These are phyloP conservation scores for Notholithocarpus densiflorus DNA, from an alignment of 306 rosid genomes.

Conservation along the genomic window DNA sequence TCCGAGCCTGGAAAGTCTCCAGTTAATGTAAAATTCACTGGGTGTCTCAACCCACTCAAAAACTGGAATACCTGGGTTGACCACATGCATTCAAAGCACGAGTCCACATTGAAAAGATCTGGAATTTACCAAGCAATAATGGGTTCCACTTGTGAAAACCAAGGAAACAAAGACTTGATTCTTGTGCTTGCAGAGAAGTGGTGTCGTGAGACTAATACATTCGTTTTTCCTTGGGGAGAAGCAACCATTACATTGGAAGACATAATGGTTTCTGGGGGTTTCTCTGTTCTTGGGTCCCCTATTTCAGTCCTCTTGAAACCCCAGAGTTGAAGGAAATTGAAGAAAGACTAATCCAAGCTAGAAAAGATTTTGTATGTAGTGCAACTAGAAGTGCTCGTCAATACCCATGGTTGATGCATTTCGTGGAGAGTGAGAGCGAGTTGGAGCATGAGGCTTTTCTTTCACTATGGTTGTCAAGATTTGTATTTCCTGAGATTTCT, in stretches of 20 bases:
- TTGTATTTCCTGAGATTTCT: conserved; percentile 31
- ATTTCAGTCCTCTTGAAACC: conserved; percentile 14
- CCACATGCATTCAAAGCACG: conserved; percentile 4
- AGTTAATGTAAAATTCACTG: not conserved
- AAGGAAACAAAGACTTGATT: conserved; percentile 20
- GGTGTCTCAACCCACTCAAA: conserved; percentile 24
- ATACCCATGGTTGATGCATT: conserved; percentile 34
- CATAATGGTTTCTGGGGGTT: conserved; percentile 36
- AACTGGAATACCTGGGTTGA: conserved; percentile 36
- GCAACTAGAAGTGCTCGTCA: conserved; percentile 22
- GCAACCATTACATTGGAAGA: conserved; percentile 56
- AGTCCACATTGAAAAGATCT: conserved; percentile 27
- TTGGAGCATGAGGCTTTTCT: conserved; percentile 52
- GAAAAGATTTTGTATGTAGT: not conserved
- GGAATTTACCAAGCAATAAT: conserved; percentile 49
- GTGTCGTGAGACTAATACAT: conserved; percentile 39
- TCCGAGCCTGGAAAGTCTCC: not conserved
- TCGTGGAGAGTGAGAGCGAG: conserved; percentile 29
- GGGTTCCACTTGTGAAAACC: conserved; percentile 36
- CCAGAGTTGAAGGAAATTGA: conserved; percentile 8
- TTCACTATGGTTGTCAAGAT: conserved; percentile 47
- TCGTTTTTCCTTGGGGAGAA: conserved; percentile 61
- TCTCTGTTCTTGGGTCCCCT: conserved; percentile 34
- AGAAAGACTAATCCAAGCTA: not conserved
- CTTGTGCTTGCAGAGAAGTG: conserved; percentile 33